A percentile compares a stretch with the other conserved stretches of the same genome.
Conservation (phyloP, 345 rosid species). For the Lepidium aucheri region DNA sequence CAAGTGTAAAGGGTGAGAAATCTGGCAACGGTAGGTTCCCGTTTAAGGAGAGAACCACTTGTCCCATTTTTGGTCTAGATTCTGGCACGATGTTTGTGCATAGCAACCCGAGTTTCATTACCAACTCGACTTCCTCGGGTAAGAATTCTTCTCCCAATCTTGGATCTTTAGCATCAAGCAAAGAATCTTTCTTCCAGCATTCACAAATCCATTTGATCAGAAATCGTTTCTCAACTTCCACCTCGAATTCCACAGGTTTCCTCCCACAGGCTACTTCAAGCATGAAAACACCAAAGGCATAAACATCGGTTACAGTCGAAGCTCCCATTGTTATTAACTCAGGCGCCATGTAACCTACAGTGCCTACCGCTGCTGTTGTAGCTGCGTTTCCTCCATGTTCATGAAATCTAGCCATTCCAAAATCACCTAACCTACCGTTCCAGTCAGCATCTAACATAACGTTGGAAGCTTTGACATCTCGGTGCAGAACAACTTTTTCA, state of each 20-base stretch:
- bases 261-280: constrained; percentile 46
- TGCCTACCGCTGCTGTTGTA: constrained; percentile 45
- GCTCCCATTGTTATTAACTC: constrained; percentile 37
- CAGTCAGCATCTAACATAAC: constrained; percentile 39
- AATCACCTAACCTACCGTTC: constrained; percentile 47
- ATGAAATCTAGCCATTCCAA: constrained; percentile 45
- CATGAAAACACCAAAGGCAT: constrained; percentile 37
- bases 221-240: constrained; percentile 11
- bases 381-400: constrained; percentile 35
- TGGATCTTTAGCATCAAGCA: constrained; percentile 30
- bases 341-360: constrained; percentile 47
- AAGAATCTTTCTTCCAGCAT: constrained; percentile 29
- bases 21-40: constrained; percentile 14
- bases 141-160: constrained; percentile 17
- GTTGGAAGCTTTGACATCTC: constrained; percentile 46
- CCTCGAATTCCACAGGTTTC: constrained; percentile 30
- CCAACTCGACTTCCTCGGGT: constrained; percentile 35
- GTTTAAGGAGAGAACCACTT: constrained; percentile 22
- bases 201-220: constrained; percentile 33
- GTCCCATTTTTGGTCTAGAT: constrained; percentile 31
- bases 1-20: constrained; percentile 16
- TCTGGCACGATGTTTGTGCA: constrained; percentile 32
- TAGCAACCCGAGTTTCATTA: constrained; percentile 34
- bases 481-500: constrained; percentile 47
- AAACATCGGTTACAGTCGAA: constrained; percentile 35